phyloP scores from a whole-genome alignment of 495 filamentous ascomycete species.

The Neohortaea acidophila region DNA sequence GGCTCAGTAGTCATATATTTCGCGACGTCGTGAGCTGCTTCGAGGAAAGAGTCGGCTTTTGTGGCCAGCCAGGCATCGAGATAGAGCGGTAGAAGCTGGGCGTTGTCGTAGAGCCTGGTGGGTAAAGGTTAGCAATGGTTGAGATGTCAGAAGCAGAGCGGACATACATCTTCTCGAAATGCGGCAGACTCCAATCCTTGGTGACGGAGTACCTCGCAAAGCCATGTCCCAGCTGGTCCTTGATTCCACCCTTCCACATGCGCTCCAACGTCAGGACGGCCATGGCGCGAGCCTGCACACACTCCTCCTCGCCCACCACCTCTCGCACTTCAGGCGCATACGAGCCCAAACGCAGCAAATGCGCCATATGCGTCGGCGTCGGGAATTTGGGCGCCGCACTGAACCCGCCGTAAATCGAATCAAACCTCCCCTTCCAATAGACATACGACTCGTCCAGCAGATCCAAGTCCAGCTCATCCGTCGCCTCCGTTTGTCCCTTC shows the following conservation, averaged over 20 bases:
- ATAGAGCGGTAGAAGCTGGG: slow-evolving; percentile 71
- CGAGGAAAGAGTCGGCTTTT: slow-evolving; percentile 54
- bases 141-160: not conserved
- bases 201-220: slow-evolving; percentile 88
- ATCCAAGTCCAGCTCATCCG: slow-evolving; percentile 69
- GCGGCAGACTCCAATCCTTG: slow-evolving; percentile 76
- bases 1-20: slow-evolving; percentile 63
- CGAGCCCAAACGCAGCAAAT: slow-evolving; percentile 59
- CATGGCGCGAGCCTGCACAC: slow-evolving; percentile 62
- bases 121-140: not conserved
- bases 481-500: slow-evolving; percentile 30
- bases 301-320: slow-evolving; percentile 71
- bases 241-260: slow-evolving; percentile 76
- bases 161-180: slow-evolving; percentile 85
- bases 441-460: slow-evolving; percentile 78
- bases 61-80: slow-evolving; percentile 73
- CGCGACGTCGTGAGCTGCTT: slow-evolving; percentile 66
- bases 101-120: slow-evolving; percentile 65
- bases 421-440: slow-evolving; percentile 65
- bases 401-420: slow-evolving; percentile 67
- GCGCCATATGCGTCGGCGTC: slow-evolving; percentile 69
- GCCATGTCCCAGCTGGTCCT: slow-evolving; percentile 84
- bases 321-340: slow-evolving; percentile 54
- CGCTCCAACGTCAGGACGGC: slow-evolving; percentile 62
- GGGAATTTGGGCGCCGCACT: slow-evolving; percentile 75